Conservation (phyloP, 345 rosid genomes). For the Punica granatum region DNA sequence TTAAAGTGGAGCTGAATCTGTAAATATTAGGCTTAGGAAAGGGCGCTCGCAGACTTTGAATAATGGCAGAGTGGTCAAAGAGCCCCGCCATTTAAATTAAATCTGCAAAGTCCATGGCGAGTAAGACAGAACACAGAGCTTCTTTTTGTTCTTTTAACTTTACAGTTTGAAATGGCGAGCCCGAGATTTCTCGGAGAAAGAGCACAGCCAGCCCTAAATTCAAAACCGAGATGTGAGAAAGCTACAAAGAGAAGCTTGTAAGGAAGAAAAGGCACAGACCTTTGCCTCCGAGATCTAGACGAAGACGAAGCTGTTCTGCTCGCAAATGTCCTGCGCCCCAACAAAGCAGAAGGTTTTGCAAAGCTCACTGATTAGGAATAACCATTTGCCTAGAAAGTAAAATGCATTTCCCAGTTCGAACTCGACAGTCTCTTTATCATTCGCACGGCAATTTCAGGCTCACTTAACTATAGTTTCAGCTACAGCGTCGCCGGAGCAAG, state of each 20-base stretch:
- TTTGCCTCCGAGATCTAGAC: not conserved
- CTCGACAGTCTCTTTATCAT: not conserved
- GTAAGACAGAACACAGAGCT: constrained; percentile 14
- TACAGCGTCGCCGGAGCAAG: not conserved
- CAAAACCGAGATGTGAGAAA: not conserved
- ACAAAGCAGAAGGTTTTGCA: not conserved
- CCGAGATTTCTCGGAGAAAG: constrained; percentile 10
- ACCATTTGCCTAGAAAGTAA: not conserved
- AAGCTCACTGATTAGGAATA: not conserved
- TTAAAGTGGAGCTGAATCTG: constrained; percentile 32
- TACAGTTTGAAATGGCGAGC: constrained; percentile 12
- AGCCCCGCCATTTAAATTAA: not conserved
- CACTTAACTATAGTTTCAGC: not conserved
- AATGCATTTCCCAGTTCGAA: not conserved
- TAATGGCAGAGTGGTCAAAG: constrained; percentile 29
- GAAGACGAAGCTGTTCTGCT: not conserved
- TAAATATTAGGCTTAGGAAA: constrained; percentile 26
- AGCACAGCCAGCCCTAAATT: not conserved
- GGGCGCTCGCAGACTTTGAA: constrained; percentile 33
- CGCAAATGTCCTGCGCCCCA: not conserved
- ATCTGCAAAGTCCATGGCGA: not conserved
- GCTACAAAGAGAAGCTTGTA: not conserved
- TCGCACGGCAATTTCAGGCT: not conserved
- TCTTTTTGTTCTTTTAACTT: constrained; percentile 26
- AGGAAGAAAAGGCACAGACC: constrained; percentile 1